These are phyloP conservation scores for Kwoniella shivajii DNA, from an alignment of 1,284 basidiomycete species.

Conservation along the genomic window DNA sequence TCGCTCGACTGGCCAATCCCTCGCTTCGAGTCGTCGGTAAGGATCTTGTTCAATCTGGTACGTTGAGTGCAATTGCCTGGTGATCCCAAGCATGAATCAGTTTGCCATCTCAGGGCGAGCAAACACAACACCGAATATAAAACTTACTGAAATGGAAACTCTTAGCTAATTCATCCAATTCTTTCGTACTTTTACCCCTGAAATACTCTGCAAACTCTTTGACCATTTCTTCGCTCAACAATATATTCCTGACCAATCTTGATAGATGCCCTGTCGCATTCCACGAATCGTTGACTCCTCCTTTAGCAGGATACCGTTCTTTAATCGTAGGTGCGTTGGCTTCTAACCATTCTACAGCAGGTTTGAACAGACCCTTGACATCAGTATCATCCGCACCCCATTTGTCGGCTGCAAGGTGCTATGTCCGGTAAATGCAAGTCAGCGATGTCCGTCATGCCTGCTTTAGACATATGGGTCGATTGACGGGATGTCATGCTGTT, in stretches of 20 bases:
- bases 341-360: constrained; percentile 61
- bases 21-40: constrained; percentile 37
- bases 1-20: neutral
- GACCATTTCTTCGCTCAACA: constrained; percentile 65
- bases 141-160: constrained; percentile 61
- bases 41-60: constrained; percentile 48
- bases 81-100: neutral
- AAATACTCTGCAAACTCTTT: constrained; percentile 69
- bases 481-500: neutral
- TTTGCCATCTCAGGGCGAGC: neutral
- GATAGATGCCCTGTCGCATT: constrained; percentile 48
- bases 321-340: constrained; percentile 47
- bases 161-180: constrained; percentile 64
- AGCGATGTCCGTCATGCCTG: neutral
- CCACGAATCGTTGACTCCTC: constrained; percentile 32
- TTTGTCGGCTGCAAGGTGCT: constrained; percentile 65
- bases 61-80: constrained; percentile 60
- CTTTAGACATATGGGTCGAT: neutral
- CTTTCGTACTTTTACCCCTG: constrained; percentile 59
- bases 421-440: neutral
- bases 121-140: neutral
- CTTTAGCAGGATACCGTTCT: constrained; percentile 41
- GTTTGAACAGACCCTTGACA: constrained; percentile 63
- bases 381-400: constrained; percentile 60
- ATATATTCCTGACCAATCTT: constrained; percentile 63